Percentiles rank a stretch among this genome's conserved stretches.
Evolutionary conservation across 2,329 filamentous ascomycete species (phyloP).

Genomic region (Orbilia javanica): DNA sequence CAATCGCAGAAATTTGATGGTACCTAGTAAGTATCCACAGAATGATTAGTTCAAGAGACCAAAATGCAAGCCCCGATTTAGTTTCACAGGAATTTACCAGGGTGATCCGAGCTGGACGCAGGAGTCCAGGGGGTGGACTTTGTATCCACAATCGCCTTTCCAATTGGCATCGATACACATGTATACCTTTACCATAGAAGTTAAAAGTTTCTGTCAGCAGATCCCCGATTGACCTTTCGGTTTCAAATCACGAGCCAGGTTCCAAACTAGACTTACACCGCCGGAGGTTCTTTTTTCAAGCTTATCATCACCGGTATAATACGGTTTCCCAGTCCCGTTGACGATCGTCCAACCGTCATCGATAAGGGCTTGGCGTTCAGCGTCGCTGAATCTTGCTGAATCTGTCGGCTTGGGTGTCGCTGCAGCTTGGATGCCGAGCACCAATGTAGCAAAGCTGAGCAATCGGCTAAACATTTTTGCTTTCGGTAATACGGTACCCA

Average conservation of each 20-base stretch:
- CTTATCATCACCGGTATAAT: neutral
- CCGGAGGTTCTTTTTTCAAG: neutral
- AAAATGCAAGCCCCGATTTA: too few species aligned
- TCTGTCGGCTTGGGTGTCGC: neutral
- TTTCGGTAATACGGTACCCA: too few species aligned
- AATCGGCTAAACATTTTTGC: neutral
- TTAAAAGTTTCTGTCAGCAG: neutral
- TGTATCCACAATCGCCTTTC: constrained; percentile 66
- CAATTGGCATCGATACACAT: neutral
- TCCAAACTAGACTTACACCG: neutral
- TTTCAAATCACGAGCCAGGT: neutral
- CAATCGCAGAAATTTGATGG: constrained; percentile 3
- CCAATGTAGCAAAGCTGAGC: neutral
- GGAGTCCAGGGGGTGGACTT: neutral
- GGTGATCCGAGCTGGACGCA: constrained; percentile 5
- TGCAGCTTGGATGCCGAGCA: neutral
- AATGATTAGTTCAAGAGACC: neutral
- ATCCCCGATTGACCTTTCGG: neutral
- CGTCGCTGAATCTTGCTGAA: neutral
- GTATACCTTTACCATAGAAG: neutral
- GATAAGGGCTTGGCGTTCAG: neutral
- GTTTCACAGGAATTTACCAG: constrained; percentile 70
- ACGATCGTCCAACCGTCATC: constrained; percentile 4
- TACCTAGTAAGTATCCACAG: neutral
- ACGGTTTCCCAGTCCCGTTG: constrained; percentile 1